These are phyloP conservation scores for Hippophae tibetana DNA, from an alignment of 306 rosid species.

Conservation along the genomic window DNA sequence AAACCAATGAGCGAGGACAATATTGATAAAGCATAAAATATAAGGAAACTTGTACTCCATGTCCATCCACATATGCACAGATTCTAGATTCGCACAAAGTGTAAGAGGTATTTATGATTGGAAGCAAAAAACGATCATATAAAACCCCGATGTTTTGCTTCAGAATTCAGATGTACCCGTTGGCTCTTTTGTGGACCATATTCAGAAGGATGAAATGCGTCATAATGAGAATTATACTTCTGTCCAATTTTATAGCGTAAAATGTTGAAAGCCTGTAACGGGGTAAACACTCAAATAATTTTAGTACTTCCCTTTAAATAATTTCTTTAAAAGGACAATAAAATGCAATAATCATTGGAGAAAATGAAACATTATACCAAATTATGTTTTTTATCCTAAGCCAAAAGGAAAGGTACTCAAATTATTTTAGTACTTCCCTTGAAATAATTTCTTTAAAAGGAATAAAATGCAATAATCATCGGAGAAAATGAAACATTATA, in stretches of 20 bases:
- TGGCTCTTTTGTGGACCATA: conserved; percentile 69
- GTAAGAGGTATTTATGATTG: neutral
- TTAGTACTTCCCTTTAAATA: conserved; percentile 33
- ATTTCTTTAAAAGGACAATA: neutral
- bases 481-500: too few species aligned
- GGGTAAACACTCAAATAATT: conserved; percentile 35
- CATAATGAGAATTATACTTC: conserved; percentile 71
- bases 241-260: conserved; percentile 78
- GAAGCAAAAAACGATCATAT: conserved; percentile 7
- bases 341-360: neutral
- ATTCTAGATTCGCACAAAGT: too few species aligned
- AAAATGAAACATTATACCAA: too few species aligned
- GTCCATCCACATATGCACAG: too few species aligned
- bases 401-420: conserved; percentile 14
- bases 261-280: conserved; percentile 82
- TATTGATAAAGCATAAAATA: too few species aligned
- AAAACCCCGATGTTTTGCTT: conserved; percentile 10
- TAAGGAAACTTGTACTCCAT: too few species aligned
- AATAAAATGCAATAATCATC: neutral
- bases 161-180: conserved; percentile 42
- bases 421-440: conserved; percentile 21
- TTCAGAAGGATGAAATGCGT: conserved; percentile 44
- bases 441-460: conserved; percentile 14
- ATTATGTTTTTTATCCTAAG: neutral
- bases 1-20: too few species aligned